These are phyloP conservation scores for Populus hybrid DNA, from an alignment of 441 rosid species.

Conservation along the genomic window DNA sequence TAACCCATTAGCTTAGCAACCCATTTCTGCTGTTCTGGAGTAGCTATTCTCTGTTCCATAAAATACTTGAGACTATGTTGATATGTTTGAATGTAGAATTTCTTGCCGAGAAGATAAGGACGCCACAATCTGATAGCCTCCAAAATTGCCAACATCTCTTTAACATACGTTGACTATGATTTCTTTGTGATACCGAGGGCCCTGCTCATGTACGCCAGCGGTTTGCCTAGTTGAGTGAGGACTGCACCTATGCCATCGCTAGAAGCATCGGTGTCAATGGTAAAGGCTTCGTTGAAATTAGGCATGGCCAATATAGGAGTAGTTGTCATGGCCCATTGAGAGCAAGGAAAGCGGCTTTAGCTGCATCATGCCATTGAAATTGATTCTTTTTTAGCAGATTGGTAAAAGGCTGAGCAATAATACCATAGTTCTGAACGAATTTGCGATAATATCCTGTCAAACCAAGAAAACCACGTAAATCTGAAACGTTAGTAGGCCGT, in stretches of 20 bases:
- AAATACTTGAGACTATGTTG: not conserved
- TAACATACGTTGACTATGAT: not conserved
- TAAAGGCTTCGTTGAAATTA: too few relatives aligned
- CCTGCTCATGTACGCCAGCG: too few relatives aligned
- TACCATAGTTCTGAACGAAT: not conserved
- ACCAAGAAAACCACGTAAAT: not conserved
- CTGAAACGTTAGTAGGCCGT: rapidly evolving
- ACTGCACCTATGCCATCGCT: too few relatives aligned
- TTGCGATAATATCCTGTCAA: not conserved
- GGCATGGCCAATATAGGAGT: too few relatives aligned
- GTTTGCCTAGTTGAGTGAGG: too few relatives aligned
- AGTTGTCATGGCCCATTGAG: too few relatives aligned
- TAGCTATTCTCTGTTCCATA: not conserved
- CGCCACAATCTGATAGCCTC: not conserved
- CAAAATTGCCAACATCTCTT: not conserved
- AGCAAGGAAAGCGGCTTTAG: not conserved
- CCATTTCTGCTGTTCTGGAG: not conserved
- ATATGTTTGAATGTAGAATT: not conserved
- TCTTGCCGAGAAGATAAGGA: not conserved
- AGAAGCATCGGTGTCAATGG: too few relatives aligned
- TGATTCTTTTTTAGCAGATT: not conserved
- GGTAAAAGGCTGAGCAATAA: not conserved
- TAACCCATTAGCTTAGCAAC: not conserved
- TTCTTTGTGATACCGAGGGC: too few relatives aligned
- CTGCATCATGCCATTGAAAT: not conserved